These are phyloP conservation scores for Piromyces finnis DNA, from an alignment of 192 early-diverging fungal species.

Conservation along the genomic window DNA sequence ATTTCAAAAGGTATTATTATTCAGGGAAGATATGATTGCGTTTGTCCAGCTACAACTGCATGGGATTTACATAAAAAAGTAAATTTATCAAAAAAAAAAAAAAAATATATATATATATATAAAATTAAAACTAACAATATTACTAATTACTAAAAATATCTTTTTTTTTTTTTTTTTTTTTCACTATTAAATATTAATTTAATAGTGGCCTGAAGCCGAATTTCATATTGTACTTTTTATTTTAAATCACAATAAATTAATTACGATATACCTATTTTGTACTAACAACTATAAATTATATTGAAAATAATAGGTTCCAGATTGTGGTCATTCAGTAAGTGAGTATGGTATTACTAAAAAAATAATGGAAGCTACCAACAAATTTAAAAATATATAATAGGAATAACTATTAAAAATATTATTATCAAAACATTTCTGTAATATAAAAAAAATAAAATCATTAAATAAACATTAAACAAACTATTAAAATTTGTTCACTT, in stretches of 20 bases:
- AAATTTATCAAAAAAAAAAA: background rate
- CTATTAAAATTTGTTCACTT: too few relatives aligned
- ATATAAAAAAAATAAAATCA: background rate
- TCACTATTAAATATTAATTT: slow-evolving; percentile 13
- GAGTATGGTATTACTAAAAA: slow-evolving; percentile 23
- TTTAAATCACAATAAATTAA: too few relatives aligned
- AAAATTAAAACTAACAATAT: too few relatives aligned
- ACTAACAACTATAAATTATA: too few relatives aligned
- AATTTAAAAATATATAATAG: slow-evolving; percentile 23
- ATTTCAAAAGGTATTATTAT: background rate
- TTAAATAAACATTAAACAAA: too few relatives aligned
- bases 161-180: too few relatives aligned
- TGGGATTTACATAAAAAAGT: slow-evolving; percentile 21
- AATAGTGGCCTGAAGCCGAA: slow-evolving; percentile 44
- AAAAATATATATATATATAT: too few relatives aligned
- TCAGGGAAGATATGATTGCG: slow-evolving; percentile 34
- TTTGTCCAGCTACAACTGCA: slow-evolving; percentile 19
- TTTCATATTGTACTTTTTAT: slow-evolving; percentile 25
- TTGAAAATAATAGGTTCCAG: slow-evolving; percentile 11
- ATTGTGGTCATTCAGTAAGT: slow-evolving; percentile 39
- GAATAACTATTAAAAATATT: too few relatives aligned
- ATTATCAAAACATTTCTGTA: too few relatives aligned
- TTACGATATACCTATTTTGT: too few relatives aligned
- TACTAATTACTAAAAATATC: too few relatives aligned
- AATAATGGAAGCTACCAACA: slow-evolving; percentile 39